These are phyloP conservation scores for Suillus alpinus DNA, from an alignment of 768 basidiomycete species.

Conservation along the genomic window DNA sequence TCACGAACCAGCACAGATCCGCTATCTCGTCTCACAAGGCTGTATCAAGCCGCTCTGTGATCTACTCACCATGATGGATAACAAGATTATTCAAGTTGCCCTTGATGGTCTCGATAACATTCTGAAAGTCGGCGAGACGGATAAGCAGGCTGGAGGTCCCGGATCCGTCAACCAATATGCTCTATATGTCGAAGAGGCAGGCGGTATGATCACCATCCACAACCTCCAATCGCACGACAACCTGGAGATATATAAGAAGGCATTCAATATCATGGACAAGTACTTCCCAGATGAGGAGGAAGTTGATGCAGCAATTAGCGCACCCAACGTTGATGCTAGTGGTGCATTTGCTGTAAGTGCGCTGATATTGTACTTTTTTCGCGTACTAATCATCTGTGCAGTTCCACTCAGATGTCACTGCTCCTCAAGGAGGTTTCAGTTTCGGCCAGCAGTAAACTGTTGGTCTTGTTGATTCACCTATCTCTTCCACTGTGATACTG, in stretches of 20 bases:
- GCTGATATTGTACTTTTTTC: background rate
- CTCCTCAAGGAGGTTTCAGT: conserved; percentile 94
- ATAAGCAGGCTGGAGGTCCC: conserved; percentile 79
- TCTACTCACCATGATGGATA: conserved; percentile 96
- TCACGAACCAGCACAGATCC: conserved; percentile 94
- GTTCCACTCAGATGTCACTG: conserved; percentile 84
- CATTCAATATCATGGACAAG: conserved; percentile 97
- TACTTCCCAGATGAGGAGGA: conserved; percentile 99
- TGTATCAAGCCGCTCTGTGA: conserved; percentile 99
- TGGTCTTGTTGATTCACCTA: background rate
- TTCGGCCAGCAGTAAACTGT: conserved; percentile 65
- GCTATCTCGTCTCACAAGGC: conserved; percentile 95
- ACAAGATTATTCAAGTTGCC: conserved; percentile 99
- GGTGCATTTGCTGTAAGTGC: conserved; percentile 71
- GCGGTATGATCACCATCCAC: conserved; percentile 98
- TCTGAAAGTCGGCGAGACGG: conserved; percentile 94
- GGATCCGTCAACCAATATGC: conserved; percentile 92
- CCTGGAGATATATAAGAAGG: conserved; percentile 99
- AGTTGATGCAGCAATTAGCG: conserved; percentile 75
- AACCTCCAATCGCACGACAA: conserved; percentile 99
- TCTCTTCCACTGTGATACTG: conserved; percentile 8
- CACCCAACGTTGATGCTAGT: conserved; percentile 70
- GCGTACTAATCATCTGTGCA: conserved; percentile 27
- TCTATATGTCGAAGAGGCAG: conserved; percentile 92
- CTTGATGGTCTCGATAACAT: conserved; percentile 98